A percentile compares a stretch with the other conserved stretches of the same genome.
These are phyloP conservation scores for Diversispora epigaea DNA, from an alignment of 192 early-diverging fungal species.

Conservation along the genomic window DNA sequence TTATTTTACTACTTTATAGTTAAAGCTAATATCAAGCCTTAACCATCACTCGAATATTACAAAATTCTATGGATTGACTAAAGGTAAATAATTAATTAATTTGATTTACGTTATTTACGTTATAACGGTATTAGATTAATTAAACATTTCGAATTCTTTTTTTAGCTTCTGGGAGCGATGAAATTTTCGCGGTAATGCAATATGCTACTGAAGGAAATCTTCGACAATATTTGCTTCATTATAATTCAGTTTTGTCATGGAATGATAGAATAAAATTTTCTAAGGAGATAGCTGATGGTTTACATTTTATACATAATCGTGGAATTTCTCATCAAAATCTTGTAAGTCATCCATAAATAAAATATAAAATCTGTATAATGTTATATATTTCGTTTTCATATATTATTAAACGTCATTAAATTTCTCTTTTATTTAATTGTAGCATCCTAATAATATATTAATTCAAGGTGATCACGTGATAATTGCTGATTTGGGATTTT, in stretches of 20 bases:
- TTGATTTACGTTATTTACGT: no score
- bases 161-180: conserved; percentile 1
- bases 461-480: conserved; percentile 8
- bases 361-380: neutral
- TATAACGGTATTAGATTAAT: neutral
- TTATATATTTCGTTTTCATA: neutral
- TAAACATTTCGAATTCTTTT: neutral
- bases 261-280: conserved; percentile 37
- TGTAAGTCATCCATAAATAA: neutral
- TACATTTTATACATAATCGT: conserved; percentile 36
- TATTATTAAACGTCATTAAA: neutral
- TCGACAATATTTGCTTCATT: conserved; percentile 39
- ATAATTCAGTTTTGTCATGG: conserved; percentile 41
- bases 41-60: no score
- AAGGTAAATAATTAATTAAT: no score
- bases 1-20: no score
- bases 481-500: conserved; percentile 6
- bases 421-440: neutral
- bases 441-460: conserved; percentile 26
- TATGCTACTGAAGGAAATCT: conserved; percentile 42
- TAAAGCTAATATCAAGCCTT: no score
- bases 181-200: conserved; percentile 41
- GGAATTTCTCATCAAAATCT: conserved; percentile 42
- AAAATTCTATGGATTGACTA: no score
- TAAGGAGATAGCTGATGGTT: conserved; percentile 36